A percentile compares a stretch with the other conserved stretches of the same genome.
Evolutionary conservation across 495 filamentous ascomycete species (phyloP).

Genomic region (Thozetella sp.): DNA sequence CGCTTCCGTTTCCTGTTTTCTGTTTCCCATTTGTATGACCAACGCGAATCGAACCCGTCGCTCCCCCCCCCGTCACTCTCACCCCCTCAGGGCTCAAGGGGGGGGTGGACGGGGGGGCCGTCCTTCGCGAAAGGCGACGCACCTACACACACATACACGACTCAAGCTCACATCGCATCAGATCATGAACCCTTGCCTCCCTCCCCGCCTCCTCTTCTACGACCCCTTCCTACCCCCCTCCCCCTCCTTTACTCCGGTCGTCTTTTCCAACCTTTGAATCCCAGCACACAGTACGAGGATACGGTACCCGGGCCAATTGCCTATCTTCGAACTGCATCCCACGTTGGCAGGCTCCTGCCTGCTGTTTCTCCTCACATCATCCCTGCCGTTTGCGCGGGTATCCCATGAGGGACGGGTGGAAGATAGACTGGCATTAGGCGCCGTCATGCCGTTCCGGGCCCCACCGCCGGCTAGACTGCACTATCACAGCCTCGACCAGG

Average conservation of each 20-base stretch:
- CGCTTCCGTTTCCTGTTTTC: neutral
- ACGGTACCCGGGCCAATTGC: neutral
- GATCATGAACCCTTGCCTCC: neutral
- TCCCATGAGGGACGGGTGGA: neutral
- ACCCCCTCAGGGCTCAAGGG: no score
- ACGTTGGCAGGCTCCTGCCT: neutral
- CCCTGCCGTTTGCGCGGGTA: neutral
- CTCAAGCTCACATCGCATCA: no score
- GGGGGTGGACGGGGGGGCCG: no score
- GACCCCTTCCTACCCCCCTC: neutral
- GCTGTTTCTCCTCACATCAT: neutral
- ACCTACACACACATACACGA: no score
- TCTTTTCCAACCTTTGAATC: neutral
- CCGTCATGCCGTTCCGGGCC: conserved; percentile 12
- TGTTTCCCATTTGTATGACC: no score
- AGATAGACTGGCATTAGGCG: conserved; percentile 11
- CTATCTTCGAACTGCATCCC: neutral
- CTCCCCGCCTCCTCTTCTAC: neutral
- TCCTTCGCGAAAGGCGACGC: no score
- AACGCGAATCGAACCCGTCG: no score
- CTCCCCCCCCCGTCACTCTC: no score
- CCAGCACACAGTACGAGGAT: neutral
- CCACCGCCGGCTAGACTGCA: conserved; percentile 4
- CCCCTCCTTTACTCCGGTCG: neutral
- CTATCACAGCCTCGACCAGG: conserved; percentile 9